Evolutionary conservation across 2,329 filamentous ascomycete species (phyloP).

Genomic region (Fusarium agapanthi): DNA sequence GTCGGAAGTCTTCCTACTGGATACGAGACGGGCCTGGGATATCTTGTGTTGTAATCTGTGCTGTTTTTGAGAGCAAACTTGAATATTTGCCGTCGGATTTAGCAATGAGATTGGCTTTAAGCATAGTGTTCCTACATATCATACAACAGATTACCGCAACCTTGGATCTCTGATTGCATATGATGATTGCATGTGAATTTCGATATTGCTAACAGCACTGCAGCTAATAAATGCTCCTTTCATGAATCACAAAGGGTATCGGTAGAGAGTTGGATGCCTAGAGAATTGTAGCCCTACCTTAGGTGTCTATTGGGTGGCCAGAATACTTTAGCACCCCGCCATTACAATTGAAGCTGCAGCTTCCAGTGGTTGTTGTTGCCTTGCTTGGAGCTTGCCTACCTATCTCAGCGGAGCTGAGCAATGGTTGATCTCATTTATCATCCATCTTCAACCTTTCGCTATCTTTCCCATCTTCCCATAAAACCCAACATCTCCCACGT

Average conservation of each 20-base stretch:
- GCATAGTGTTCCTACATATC: not conserved
- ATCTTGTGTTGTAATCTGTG: not conserved
- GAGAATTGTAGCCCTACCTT: not conserved
- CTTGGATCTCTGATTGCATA: not conserved
- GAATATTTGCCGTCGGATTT: not conserved
- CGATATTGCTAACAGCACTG: not conserved
- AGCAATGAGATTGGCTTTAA: not conserved
- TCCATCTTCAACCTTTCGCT: not conserved
- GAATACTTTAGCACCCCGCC: conserved; percentile 12
- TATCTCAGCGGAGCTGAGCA: conserved; percentile 6
- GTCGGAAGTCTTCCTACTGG: conserved; percentile 32
- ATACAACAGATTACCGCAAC: not conserved
- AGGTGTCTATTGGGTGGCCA: not conserved
- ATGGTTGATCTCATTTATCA: conserved; percentile 21
- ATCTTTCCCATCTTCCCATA: not conserved
- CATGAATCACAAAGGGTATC: not conserved
- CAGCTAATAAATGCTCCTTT: not conserved
- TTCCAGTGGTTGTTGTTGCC: conserved; percentile 20
- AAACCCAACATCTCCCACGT: not conserved
- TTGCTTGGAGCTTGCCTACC: conserved; percentile 4
- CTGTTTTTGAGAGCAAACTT: not conserved
- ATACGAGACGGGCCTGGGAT: not conserved
- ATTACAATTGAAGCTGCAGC: conserved; percentile 6
- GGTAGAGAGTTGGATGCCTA: not conserved
- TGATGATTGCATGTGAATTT: not conserved